A percentile compares a stretch with the other conserved stretches of the same genome.
These are phyloP conservation scores for Cubamyces sp. DNA, from an alignment of 768 basidiomycete species.

Conservation along the genomic window DNA sequence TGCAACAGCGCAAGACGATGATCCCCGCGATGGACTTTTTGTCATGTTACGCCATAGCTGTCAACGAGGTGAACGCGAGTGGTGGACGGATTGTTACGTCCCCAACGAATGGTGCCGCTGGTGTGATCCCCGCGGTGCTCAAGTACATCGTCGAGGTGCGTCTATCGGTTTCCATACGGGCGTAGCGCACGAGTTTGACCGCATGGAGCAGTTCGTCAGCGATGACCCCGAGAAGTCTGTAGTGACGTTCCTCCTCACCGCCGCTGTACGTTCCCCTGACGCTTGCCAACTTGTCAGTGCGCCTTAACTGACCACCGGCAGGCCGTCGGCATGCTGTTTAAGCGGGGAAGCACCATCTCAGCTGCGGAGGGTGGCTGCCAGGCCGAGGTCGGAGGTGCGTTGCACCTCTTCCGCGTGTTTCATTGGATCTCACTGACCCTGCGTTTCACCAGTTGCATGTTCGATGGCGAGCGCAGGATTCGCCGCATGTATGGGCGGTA, in stretches of 20 bases:
- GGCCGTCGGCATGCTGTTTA: constrained; percentile 95
- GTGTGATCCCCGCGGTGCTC: constrained; percentile 89
- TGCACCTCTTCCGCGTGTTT: background rate
- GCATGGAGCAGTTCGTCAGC: constrained; percentile 67
- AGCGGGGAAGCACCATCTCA: constrained; percentile 94
- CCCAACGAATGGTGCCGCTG: constrained; percentile 92
- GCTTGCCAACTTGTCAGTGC: background rate
- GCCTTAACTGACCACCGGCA: constrained; percentile 32
- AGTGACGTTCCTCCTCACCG: constrained; percentile 88
- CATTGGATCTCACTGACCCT: constrained; percentile 7
- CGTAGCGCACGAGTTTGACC: background rate
- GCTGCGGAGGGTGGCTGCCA: constrained; percentile 96
- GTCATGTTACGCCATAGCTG: constrained; percentile 92
- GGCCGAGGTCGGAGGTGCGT: constrained; percentile 88
- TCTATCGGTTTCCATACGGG: background rate
- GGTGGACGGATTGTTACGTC: constrained; percentile 95
- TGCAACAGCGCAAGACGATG: constrained; percentile 70
- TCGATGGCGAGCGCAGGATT: constrained; percentile 96
- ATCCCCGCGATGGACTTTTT: constrained; percentile 95
- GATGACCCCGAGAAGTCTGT: constrained; percentile 90
- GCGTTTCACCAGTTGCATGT: constrained; percentile 67
- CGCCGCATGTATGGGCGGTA: constrained; percentile 92
- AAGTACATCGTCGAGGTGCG: constrained; percentile 86
- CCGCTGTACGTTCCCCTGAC: constrained; percentile 59
- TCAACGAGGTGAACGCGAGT: constrained; percentile 92